A percentile compares a stretch with the other conserved stretches of the same genome.
These are phyloP conservation scores for Diversispora eburnea DNA, from an alignment of 192 early-diverging fungal genomes.

Conservation along the genomic window DNA sequence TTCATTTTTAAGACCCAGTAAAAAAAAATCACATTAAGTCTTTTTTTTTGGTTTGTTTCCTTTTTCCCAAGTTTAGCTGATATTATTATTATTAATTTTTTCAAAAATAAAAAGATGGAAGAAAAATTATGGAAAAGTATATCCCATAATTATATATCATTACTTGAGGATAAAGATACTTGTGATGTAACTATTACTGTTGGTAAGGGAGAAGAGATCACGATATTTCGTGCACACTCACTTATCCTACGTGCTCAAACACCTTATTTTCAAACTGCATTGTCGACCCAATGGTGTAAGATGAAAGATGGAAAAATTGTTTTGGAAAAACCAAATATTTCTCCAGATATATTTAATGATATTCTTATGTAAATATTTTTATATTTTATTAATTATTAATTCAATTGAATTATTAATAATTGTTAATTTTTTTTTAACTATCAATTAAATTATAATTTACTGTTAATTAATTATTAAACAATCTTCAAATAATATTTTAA, in stretches of 20 bases:
- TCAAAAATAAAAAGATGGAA: no score
- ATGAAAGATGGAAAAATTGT: neutral
- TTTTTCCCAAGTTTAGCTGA: no score
- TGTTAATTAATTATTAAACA: neutral
- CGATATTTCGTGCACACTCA: slow-evolving; percentile 14
- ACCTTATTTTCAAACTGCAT: no score
- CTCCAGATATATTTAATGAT: neutral
- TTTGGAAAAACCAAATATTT: neutral
- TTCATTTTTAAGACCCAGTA: no score
- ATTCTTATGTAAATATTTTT: slow-evolving; percentile 6
- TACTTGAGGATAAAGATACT: slow-evolving; percentile 2
- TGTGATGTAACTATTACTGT: slow-evolving; percentile 14
- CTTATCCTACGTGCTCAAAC: neutral
- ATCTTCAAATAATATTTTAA: no score
- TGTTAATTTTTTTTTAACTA: no score
- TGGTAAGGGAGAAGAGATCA: slow-evolving; percentile 8
- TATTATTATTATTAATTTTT: no score
- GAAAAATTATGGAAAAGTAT: no score
- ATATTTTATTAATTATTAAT: neutral
- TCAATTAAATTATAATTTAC: neutral
- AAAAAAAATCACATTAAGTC: no score
- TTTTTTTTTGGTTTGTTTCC: no score
- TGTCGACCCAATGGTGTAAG: neutral
- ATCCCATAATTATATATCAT: no score
- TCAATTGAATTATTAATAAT: neutral